Conservation (phyloP, 768 basidiomycete genomes). For the Hygrocybe coccinea region DNA sequence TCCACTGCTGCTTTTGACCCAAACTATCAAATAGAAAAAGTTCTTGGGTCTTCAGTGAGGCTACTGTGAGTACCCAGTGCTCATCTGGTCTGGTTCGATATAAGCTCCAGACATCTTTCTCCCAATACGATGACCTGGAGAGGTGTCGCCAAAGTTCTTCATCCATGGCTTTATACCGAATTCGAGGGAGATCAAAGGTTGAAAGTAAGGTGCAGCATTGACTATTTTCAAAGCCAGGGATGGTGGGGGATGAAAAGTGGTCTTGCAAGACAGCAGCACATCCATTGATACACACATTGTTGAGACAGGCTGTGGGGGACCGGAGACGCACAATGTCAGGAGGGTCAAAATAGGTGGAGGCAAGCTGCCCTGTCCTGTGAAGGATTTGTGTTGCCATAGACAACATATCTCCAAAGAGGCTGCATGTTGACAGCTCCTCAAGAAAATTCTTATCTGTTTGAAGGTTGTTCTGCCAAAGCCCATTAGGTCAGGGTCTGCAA, state of each 20-base stretch:
- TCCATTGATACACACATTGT: constrained; percentile 25
- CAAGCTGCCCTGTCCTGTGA: background rate
- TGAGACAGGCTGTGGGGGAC: constrained; percentile 12
- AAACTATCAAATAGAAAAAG: constrained; percentile 33
- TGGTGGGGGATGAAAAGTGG: background rate
- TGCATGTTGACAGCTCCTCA: too few species aligned
- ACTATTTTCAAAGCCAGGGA: background rate
- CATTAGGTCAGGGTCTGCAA: too few species aligned
- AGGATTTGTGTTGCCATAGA: too few species aligned
- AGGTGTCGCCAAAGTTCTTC: constrained; percentile 18
- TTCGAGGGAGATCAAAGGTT: constrained; percentile 17
- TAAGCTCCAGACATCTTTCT: constrained; percentile 31
- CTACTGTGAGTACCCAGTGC: constrained; percentile 33
- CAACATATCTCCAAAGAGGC: too few species aligned
- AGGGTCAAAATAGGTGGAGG: background rate
- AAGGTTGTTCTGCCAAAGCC: too few species aligned
- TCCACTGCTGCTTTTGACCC: constrained; percentile 6
- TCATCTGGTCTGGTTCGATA: constrained; percentile 17
- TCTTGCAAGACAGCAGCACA: constrained; percentile 19
- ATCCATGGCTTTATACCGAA: constrained; percentile 15
- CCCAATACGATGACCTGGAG: constrained; percentile 24
- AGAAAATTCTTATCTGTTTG: too few species aligned
- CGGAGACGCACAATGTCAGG: constrained; percentile 11
- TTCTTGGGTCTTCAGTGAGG: constrained; percentile 5
- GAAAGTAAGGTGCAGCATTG: constrained; percentile 9